A percentile compares a stretch with the other conserved stretches of the same genome.
Conservation (phyloP, 345 rosid genomes). For the Populus ilicifolia region DNA sequence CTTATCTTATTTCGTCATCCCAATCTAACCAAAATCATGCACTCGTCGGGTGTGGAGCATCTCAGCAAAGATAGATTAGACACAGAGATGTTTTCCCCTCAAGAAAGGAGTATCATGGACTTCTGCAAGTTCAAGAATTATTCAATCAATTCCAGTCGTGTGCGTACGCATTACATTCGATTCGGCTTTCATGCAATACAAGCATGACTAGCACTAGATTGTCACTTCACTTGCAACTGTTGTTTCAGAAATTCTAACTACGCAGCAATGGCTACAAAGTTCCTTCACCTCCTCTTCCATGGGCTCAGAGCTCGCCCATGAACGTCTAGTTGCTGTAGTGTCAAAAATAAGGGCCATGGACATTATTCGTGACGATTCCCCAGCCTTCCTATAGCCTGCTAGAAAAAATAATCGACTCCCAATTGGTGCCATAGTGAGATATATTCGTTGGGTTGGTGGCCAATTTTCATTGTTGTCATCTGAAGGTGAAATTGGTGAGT, state of each 20-base stretch:
- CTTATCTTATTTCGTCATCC: no score
- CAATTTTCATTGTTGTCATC: slow-evolving; percentile 4
- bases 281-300: slow-evolving; percentile 40
- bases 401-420: slow-evolving; percentile 42
- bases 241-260: slow-evolving; percentile 21
- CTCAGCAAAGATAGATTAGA: no score
- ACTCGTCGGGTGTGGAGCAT: no score
- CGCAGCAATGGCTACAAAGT: slow-evolving; percentile 53
- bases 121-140: no score
- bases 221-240: no score
- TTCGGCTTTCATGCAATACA: no score
- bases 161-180: no score
- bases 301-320: slow-evolving; percentile 44
- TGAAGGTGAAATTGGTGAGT: slow-evolving; percentile 17
- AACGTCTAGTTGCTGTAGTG: slow-evolving; percentile 26
- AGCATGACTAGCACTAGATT: no score
- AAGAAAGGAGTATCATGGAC: no score
- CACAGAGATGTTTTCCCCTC: no score
- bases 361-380: slow-evolving; percentile 24
- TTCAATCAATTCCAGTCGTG: no score
- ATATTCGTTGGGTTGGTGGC: slow-evolving; percentile 28
- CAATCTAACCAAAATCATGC: no score
- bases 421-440: slow-evolving; percentile 48
- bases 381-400: slow-evolving; percentile 34
- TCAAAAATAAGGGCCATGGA: slow-evolving; percentile 39